These are phyloP conservation scores for Verticillium nubilum DNA, from an alignment of 2,329 filamentous ascomycete genomes.

Conservation along the genomic window DNA sequence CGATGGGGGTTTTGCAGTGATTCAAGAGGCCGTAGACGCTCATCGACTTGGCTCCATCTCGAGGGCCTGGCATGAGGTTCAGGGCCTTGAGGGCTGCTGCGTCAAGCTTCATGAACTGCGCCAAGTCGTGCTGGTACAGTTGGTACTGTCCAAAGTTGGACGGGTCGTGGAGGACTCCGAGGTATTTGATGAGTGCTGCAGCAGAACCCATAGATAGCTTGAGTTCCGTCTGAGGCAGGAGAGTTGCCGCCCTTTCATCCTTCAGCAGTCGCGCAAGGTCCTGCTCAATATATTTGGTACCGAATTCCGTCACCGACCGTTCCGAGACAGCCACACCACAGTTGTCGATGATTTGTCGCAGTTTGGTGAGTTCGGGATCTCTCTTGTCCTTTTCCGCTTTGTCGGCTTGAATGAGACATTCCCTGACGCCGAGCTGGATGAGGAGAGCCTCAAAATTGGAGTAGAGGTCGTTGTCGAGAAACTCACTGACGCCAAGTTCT, in stretches of 20 bases:
- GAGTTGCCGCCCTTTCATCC: constrained; percentile 71
- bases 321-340: constrained; percentile 89
- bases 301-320: constrained; percentile 71
- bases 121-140: constrained; percentile 92
- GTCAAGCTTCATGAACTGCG: constrained; percentile 98
- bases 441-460: constrained; percentile 96
- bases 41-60: constrained; percentile 96
- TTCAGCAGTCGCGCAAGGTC: constrained; percentile 83
- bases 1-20: constrained; percentile 94
- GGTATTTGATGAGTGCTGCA: constrained; percentile 88
- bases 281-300: constrained; percentile 88
- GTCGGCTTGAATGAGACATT: constrained; percentile 83
- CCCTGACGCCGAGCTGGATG: constrained; percentile 92
- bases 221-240: constrained; percentile 82
- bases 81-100: constrained; percentile 89
- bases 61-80: constrained; percentile 93
- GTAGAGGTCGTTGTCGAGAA: constrained; percentile 97
- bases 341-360: constrained; percentile 83
- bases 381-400: constrained; percentile 71
- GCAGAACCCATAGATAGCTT: constrained; percentile 96
- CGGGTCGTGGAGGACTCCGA: constrained; percentile 82
- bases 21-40: constrained; percentile 91
- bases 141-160: constrained; percentile 97
- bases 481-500: constrained; percentile 94
- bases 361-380: constrained; percentile 81